Percentiles rank a stretch among this genome's conserved stretches.
These are phyloP conservation scores for Didymellaceae sp. DNA, from an alignment of 2,329 filamentous ascomycete species.

Conservation along the genomic window DNA sequence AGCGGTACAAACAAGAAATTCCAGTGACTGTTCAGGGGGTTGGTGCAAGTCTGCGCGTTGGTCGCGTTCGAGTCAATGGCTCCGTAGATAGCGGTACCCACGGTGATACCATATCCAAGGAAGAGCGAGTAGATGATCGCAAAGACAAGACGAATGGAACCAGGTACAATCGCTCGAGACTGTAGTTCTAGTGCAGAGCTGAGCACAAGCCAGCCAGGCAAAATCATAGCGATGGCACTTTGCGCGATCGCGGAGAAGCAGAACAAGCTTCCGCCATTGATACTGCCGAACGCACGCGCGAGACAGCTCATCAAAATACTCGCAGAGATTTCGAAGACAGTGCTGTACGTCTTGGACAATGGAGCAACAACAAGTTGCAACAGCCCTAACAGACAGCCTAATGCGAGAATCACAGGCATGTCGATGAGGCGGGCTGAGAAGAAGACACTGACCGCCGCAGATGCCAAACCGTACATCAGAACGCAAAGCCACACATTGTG, in stretches of 20 bases:
- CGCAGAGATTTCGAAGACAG: conserved; percentile 57
- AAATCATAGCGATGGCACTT: conserved; percentile 57
- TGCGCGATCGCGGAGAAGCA: conserved; percentile 59
- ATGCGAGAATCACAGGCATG: conserved; percentile 75
- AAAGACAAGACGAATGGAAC: conserved; percentile 57
- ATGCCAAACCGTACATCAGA: conserved; percentile 75
- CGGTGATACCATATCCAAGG: conserved; percentile 58
- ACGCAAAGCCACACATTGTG: conserved; percentile 59
- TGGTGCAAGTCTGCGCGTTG: conserved; percentile 49
- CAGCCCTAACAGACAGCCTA: conserved; percentile 75
- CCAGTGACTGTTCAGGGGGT: conserved; percentile 58
- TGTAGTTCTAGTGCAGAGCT: conserved; percentile 57
- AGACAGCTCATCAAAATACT: conserved; percentile 56
- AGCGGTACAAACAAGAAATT: conserved; percentile 78
- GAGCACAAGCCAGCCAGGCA: conserved; percentile 56
- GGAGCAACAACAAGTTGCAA: conserved; percentile 78
- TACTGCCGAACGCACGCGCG: conserved; percentile 56
- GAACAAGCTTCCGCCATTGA: conserved; percentile 50
- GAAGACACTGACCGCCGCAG: conserved; percentile 76
- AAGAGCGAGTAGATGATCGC: conserved; percentile 60
- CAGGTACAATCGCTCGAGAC: conserved; percentile 55
- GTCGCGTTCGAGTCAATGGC: conserved; percentile 54
- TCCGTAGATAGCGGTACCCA: conserved; percentile 57
- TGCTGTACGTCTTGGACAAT: conserved; percentile 70
- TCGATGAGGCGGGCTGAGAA: conserved; percentile 79